Evolutionary conservation across 2,329 filamentous ascomycete species (phyloP), one percentile per base, ranked within the genome.

Genomic region (Fusarium tjaetaba): DNA sequence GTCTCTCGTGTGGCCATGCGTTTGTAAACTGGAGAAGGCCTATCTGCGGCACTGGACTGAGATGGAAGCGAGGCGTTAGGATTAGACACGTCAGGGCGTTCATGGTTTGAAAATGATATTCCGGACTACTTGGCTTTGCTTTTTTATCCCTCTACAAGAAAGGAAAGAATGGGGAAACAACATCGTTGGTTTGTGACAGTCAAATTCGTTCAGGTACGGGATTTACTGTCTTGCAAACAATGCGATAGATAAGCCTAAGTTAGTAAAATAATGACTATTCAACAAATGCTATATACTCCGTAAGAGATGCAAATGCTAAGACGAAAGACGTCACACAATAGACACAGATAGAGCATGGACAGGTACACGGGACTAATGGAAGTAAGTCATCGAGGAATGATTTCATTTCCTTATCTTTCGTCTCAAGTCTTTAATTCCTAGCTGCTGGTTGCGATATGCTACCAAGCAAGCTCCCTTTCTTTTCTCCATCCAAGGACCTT

Each of bases 321-420:
- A 15, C 13, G 16, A 48, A 36, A 36, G 10, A 28, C 22, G 18
- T 28, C 34, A 28, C 32, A 32, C 32, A 43, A 41, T 20, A 30
- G 30, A n/a, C 39, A 45, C 30, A 62, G 14, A 24, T n/a, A 26
- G 28, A 56, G 32, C 41, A 24, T 36, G 11, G 16, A 11, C 22
- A 45, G 22, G 15, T 15, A n/a, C 14, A 42, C 46, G 48, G 41
- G 30, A 39, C 32, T 30, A 56, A 26, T 24, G 42, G n/a, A 24
- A 48, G 49, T 65, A 46, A 18, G 38, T 73, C 71, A 65, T 74
- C 43, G 56, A 74, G 59, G 52, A 74, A 73, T 74, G 46, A 43
- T 56, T 74, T 77, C 76, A 66, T 78, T 76, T 72, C 64, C 75
- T 77, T 77, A 76, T 76, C 57, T 73, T 72, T 77, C 75, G 43